Evolutionary conservation across 176 grass and related monocot genomes (phyloP).

Genomic region (Melocanna baccifera): DNA sequence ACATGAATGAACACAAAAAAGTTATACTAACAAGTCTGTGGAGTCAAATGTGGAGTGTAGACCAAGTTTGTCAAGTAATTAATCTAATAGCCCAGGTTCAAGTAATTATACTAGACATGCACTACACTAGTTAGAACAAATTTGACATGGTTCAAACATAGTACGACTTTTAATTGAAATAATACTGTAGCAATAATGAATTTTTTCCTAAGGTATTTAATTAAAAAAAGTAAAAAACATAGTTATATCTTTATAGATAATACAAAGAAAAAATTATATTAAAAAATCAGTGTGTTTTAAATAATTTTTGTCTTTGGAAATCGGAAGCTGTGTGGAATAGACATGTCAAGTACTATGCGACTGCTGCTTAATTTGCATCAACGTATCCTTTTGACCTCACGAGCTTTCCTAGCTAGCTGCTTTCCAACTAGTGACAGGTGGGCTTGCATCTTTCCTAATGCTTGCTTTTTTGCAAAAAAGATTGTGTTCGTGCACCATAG

Average conservation of each 20-base stretch:
- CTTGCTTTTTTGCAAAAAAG: constrained; percentile 32
- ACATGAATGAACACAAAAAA: constrained; percentile 20
- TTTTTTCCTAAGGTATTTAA: no score
- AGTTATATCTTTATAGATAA: no score
- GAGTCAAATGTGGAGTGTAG: constrained; percentile 26
- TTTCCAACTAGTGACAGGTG: constrained; percentile 39
- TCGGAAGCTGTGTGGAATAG: accelerated
- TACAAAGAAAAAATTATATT: no score
- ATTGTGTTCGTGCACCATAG: constrained; percentile 11
- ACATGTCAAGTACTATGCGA: neutral
- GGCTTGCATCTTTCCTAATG: constrained; percentile 37
- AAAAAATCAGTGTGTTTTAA: no score
- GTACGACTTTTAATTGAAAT: no score
- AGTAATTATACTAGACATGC: constrained; percentile 7
- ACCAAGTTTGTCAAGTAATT: constrained; percentile 14
- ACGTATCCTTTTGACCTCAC: constrained; percentile 32
- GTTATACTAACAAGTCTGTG: neutral
- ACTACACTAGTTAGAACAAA: neutral
- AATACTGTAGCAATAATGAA: no score
- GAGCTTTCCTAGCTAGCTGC: constrained; percentile 10
- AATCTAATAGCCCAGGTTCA: neutral
- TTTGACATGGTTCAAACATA: neutral
- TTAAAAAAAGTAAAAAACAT: no score
- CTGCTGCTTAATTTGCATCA: constrained; percentile 32
- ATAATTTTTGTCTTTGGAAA: no score